Conservation (phyloP, 1,139 yeast genomes). For the Yamadazyma trypodendri region DNA sequence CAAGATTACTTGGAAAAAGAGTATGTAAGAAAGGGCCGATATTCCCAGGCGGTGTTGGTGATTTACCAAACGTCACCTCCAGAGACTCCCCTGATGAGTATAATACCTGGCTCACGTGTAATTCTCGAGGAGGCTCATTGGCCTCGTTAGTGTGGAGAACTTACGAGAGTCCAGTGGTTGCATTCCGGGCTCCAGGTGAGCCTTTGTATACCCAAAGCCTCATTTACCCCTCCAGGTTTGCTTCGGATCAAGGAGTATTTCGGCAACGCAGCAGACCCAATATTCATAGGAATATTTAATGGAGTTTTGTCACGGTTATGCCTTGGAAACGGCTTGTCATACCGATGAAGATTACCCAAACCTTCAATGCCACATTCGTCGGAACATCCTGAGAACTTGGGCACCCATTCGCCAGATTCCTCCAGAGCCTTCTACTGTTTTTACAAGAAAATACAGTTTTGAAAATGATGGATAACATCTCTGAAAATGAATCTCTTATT, state of each 20-base stretch:
- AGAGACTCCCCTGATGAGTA: conserved; percentile 63
- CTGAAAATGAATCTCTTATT: too few relatives aligned
- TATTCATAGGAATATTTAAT: conserved; percentile 93
- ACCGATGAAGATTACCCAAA: conserved; percentile 64
- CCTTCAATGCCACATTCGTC: conserved; percentile 30
- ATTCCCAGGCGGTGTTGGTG: conserved; percentile 78
- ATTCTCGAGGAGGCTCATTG: conserved; percentile 90
- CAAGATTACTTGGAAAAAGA: conserved; percentile 83
- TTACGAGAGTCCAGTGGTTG: conserved; percentile 83
- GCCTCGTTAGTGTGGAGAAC: conserved; percentile 84
- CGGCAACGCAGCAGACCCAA: conserved; percentile 97
- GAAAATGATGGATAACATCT: too few relatives aligned
- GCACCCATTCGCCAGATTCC: not conserved
- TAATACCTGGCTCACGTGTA: conserved; percentile 90
- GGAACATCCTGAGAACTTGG: conserved; percentile 5
- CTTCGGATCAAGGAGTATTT: conserved; percentile 77
- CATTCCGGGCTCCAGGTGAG: conserved; percentile 95
- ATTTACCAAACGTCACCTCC: conserved; percentile 67
- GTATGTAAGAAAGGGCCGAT: conserved; percentile 69
- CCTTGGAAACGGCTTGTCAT: conserved; percentile 96
- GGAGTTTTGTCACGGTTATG: conserved; percentile 95
- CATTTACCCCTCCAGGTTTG: conserved; percentile 93
- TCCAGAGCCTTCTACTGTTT: not conserved
- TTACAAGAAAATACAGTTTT: too few relatives aligned
- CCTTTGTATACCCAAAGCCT: conserved; percentile 75